Evolutionary conservation across 2,329 filamentous ascomycete genomes (phyloP).

Genomic region (Phyllosticta citribraziliensis): DNA sequence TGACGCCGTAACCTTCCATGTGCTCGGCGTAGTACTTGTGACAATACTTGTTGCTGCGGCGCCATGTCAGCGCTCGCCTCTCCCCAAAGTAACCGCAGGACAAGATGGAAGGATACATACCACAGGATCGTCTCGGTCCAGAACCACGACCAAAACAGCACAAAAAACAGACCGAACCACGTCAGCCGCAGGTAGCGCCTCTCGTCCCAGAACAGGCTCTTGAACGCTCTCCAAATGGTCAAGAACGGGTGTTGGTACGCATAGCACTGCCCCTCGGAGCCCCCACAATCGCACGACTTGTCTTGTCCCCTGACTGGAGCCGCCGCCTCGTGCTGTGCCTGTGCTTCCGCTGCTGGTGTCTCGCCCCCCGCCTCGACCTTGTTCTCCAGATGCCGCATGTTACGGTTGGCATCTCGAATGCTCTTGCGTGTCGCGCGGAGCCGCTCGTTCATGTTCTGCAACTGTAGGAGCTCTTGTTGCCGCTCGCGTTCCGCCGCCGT

Average conservation of each 20-base stretch:
- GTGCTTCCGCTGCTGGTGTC: background rate
- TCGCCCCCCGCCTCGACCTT: conserved; percentile 22
- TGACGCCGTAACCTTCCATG: conserved; percentile 42
- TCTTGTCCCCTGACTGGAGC: background rate
- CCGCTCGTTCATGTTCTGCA: conserved; percentile 33
- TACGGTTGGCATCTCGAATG: conserved; percentile 35
- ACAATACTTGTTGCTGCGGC: conserved; percentile 37
- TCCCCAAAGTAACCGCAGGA: background rate
- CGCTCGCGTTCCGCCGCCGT: conserved; percentile 33
- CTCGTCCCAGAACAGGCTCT: conserved; percentile 20
- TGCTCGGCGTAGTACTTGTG: conserved; percentile 38
- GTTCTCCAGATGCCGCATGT: conserved; percentile 33
- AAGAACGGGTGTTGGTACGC: conserved; percentile 2
- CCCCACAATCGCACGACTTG: background rate
- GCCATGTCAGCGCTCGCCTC: background rate
- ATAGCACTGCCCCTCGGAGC: background rate
- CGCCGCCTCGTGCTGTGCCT: background rate
- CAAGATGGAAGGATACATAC: background rate
- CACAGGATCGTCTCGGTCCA: conserved; percentile 1
- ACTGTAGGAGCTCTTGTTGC: conserved; percentile 31
- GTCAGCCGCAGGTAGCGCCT: background rate
- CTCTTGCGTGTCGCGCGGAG: conserved; percentile 31
- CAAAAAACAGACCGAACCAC: conserved; percentile 8
- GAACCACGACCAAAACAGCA: conserved; percentile 3
- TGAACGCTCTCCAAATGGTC: conserved; percentile 18